Base-by-base conservation (phyloP, 305 asterid genomes). In the Nicotiana rustica region DNA sequence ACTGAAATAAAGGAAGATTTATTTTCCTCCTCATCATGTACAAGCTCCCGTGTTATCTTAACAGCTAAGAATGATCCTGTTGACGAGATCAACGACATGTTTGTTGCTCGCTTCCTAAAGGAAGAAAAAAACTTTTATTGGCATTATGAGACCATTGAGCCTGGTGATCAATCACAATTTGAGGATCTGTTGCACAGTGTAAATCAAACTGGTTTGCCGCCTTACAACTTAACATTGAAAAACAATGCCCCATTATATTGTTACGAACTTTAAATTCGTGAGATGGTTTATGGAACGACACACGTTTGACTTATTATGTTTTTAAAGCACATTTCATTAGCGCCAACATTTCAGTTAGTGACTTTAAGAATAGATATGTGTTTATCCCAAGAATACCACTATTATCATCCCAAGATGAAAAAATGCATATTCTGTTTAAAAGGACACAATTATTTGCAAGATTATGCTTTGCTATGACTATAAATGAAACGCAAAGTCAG, bases 401-500 rank as follows among this genome's bases (percentile, higher is more conserved):
- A 62, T 33, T 62, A 19, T 18, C 67, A 62, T 62, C 35, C 19
- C 1, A 62, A 62, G 35, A 62, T 1, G 35, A 62, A 62, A 62
- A 62, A 62, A 18, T 62, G 10, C 67, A 13, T 10, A 14, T 62
- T 10, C 33, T 15, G 21, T 62, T 62, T 62, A 62, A 62, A 62
- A 62, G 67, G 17, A 62, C 33, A 31, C 33, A 31, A 31, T 31
- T 31, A 1, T 2, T 2, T 31, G 33, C 3, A 31, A 31, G 33
- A 41, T 21, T 62, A 4, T 79, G 41, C 7, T 35, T 79, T 79
- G 64, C 62, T 10, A 64, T 79, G 83, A 79, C 77, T 15, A 64
- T 79, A 18, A 61, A 79, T n/a, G 62, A 79, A 64, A 59, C 83
- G 2, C 83, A 79, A 18, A 36, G 83, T 0, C 77, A 79, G 18